Base-by-base conservation (phyloP, 768 basidiomycete genomes). In the Obba rivulosa region DNA sequence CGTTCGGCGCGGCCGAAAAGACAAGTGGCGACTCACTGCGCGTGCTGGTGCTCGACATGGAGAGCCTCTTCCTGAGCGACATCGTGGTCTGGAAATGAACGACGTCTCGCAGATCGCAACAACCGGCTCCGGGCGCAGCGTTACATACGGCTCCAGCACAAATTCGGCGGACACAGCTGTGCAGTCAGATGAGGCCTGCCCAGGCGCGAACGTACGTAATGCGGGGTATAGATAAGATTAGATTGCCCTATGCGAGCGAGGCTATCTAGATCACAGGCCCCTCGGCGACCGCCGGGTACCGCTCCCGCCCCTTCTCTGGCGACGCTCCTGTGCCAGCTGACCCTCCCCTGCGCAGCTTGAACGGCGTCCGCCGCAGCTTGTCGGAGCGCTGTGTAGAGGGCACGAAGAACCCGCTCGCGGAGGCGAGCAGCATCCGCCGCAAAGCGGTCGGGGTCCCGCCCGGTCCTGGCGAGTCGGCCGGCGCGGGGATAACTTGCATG, bases 401-500 rank as follows among this genome's bases (percentile, higher is more conserved):
- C 16, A 73, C 68, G 41, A 69, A 54, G 56, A 74, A 75, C 10
- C 70, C 71, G 21, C 64, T 64, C 3, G 61, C 37, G 31, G 66
- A 66, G 24, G 62, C 43, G 49, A 63, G 44, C 57, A 66, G 43
- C 53, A 66, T 44, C 49, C 46, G 55, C 50, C 64, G 56, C 41
- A 66, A 67, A n/a, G 38, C 68, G 28, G 52, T 52, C 7, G 35
- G 63, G 39, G 44, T 55, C 55, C 56, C 60, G 41, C 28, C 28
- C 39, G 42, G 38, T 25, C 47, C 57, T 42, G 41, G 64, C 41
- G 44, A 22, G n/a, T 59, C 66, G 4, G 54, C 48, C 3, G 75
- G 75, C 0, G 81, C 72, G 7, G 77, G 62, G 14, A 95, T 68
- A 23, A 83, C 78, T 62, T 94, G 92, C 1, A 80, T 74, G 36